Evolutionary conservation across 768 basidiomycete genomes (phyloP).

Genomic region (Cystobasidium onofrii): DNA sequence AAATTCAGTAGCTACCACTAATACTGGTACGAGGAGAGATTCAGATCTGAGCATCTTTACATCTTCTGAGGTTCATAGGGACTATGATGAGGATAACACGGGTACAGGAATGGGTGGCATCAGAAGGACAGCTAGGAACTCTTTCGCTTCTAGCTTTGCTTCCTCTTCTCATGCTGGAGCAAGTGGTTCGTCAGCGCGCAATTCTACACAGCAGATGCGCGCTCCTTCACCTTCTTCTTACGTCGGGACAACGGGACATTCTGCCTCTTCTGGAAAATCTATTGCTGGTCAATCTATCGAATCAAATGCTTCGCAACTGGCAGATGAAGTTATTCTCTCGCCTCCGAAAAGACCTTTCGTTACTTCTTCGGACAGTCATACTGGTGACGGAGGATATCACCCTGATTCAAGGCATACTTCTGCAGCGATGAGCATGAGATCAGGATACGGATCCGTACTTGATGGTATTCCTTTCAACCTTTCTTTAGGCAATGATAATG

Average conservation of each 20-base stretch:
- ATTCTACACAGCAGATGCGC: background rate
- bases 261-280: background rate
- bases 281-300: background rate
- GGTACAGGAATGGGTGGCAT: background rate
- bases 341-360: conserved; percentile 39
- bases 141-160: conserved; percentile 5
- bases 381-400: background rate
- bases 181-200: background rate
- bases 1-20: background rate
- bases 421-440: conserved; percentile 33
- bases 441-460: conserved; percentile 39
- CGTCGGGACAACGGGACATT: conserved; percentile 1
- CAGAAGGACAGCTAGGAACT: conserved; percentile 3
- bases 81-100: background rate
- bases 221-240: background rate
- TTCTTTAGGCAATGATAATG: conserved; percentile 17
- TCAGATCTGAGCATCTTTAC: conserved; percentile 33
- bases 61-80: conserved; percentile 1
- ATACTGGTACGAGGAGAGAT: conserved; percentile 14
- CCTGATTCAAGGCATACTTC: conserved; percentile 28
- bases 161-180: background rate
- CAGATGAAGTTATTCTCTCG: conserved; percentile 33
- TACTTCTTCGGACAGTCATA: background rate
- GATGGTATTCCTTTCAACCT: conserved; percentile 42
- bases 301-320: background rate